These are phyloP conservation scores for Fusarium sambucinum DNA, from an alignment of 2,329 filamentous ascomycete genomes.

Conservation along the genomic window DNA sequence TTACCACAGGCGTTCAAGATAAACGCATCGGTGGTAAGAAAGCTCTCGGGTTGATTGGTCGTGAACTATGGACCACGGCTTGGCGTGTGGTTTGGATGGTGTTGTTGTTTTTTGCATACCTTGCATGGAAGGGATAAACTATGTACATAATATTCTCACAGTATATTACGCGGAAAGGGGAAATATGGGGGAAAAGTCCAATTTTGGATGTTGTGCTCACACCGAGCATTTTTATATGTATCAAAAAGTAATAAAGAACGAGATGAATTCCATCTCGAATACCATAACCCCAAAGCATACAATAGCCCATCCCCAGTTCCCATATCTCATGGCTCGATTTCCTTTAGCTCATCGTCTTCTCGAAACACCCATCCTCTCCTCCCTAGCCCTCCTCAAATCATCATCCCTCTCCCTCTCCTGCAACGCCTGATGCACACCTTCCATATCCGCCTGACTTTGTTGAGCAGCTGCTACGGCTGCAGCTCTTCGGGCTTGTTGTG, in stretches of 20 bases:
- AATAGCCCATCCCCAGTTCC: too few species aligned
- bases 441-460: conserved; percentile 44
- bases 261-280: conserved; percentile 7
- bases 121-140: conserved; percentile 68
- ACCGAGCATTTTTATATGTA: conserved; percentile 37
- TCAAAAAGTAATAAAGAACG: conserved; percentile 28
- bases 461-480: conserved; percentile 42
- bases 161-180: background rate
- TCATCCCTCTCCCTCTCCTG: conserved; percentile 47
- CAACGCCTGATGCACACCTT: conserved; percentile 47
- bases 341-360: conserved; percentile 39
- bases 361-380: conserved; percentile 56
- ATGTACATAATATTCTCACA: conserved; percentile 23
- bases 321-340: too few species aligned
- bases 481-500: conserved; percentile 50
- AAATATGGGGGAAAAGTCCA: conserved; percentile 7
- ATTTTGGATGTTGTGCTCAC: conserved; percentile 23
- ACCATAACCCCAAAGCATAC: too few species aligned
- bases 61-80: conserved; percentile 72
- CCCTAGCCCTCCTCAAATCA: conserved; percentile 49
- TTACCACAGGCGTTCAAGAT: conserved; percentile 54
- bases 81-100: conserved; percentile 74
- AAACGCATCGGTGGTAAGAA: conserved; percentile 47
- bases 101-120: conserved; percentile 72
- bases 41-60: conserved; percentile 61